A percentile compares a stretch with the other conserved stretches of the same genome.
Evolutionary conservation across 2,329 filamentous ascomycete species (phyloP).

Genomic region (Nemania serpens): DNA sequence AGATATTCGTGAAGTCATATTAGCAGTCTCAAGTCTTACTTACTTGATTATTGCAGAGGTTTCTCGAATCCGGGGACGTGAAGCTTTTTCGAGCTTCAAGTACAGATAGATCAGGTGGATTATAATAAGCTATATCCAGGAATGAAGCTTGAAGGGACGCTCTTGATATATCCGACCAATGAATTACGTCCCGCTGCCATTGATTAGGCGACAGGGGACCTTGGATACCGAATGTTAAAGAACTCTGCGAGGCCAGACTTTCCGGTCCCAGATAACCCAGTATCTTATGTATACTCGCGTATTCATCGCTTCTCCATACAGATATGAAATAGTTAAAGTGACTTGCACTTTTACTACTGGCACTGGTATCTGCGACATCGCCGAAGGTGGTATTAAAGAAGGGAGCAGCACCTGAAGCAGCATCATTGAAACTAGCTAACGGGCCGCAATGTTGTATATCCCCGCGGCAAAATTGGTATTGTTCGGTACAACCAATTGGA

Average conservation of each 20-base stretch:
- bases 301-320: too few relatives aligned
- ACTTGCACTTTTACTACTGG: not conserved
- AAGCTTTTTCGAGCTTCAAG: not conserved
- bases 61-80: not conserved
- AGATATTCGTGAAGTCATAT: not conserved
- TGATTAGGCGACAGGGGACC: conserved; percentile 6
- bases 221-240: not conserved
- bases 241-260: conserved; percentile 6
- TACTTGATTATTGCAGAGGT: conserved; percentile 16
- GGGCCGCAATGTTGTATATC: conserved; percentile 5
- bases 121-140: conserved; percentile 2
- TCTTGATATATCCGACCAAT: conserved; percentile 16
- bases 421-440: conserved; percentile 2
- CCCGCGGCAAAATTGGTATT: conserved; percentile 22
- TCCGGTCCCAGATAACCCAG: conserved; percentile 1
- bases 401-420: not conserved
- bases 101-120: not conserved
- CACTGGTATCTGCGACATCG: not conserved
- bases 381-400: conserved; percentile 4
- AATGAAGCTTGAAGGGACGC: conserved; percentile 9
- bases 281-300: too few relatives aligned
- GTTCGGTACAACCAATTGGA: conserved; percentile 16
- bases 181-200: conserved; percentile 21
- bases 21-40: too few relatives aligned
- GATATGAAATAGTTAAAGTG: not conserved